Evolutionary conservation across 257 asterid genomes (phyloP).

Genomic region (Solanum tarijense): DNA sequence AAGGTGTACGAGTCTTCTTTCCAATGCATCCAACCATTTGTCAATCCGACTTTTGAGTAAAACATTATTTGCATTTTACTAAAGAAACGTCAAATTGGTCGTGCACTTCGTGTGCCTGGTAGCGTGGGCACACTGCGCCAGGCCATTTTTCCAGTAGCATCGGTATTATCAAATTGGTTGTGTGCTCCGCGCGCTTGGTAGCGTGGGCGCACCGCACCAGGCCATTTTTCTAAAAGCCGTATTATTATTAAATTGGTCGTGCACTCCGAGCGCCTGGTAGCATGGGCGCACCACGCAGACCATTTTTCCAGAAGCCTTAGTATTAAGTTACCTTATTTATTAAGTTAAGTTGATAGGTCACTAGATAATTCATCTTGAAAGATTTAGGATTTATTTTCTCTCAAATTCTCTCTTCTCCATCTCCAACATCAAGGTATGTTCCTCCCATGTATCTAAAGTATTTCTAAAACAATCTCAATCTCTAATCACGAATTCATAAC

Average conservation of each 20-base stretch:
- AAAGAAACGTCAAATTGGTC: too few relatives aligned
- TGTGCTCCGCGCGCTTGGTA: neutral
- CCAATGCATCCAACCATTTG: too few relatives aligned
- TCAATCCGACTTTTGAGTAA: too few relatives aligned
- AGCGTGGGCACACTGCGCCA: neutral
- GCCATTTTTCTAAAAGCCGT: rapidly evolving
- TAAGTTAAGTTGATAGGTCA: neutral
- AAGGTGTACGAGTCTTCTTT: too few relatives aligned
- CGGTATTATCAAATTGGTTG: neutral
- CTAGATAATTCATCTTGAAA: neutral
- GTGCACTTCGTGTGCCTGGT: neutral
- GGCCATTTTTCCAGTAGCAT: neutral
- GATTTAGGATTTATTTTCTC: neutral
- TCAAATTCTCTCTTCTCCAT: neutral
- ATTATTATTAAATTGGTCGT: neutral
- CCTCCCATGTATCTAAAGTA: neutral
- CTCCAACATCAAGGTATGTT: neutral
- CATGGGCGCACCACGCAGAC: neutral
- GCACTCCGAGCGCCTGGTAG: neutral
- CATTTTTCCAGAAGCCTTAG: neutral
- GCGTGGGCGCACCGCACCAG: neutral
- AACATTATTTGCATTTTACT: too few relatives aligned
- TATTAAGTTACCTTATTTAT: neutral
- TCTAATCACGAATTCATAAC: neutral
- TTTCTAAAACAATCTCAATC: neutral